These are phyloP conservation scores for Dryas octopetala DNA, from an alignment of 306 rosid genomes.

Conservation along the genomic window DNA sequence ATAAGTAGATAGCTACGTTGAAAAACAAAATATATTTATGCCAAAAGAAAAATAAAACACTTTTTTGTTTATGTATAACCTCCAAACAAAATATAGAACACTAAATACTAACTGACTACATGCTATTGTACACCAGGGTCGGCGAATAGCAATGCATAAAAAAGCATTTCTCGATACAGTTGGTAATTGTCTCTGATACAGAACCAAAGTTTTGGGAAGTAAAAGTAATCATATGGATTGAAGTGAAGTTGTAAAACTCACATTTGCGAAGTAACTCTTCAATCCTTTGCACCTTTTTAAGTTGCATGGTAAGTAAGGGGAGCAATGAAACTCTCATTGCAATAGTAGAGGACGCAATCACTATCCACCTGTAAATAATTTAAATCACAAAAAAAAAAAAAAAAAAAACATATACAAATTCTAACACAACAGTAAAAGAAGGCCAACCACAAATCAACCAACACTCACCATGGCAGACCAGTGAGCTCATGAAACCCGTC, in stretches of 20 bases:
- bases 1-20: constrained; percentile 26
- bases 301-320: constrained; percentile 57
- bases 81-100: constrained; percentile 1
- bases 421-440: not conserved
- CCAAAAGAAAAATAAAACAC: too few relatives aligned
- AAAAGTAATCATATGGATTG: not conserved
- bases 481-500: constrained; percentile 70
- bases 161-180: too few relatives aligned
- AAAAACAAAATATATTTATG: not conserved
- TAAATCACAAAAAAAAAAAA: not conserved
- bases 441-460: not conserved
- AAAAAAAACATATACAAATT: not conserved
- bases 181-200: too few relatives aligned
- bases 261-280: constrained; percentile 55
- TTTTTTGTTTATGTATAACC: too few relatives aligned
- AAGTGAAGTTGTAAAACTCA: constrained; percentile 44
- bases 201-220: too few relatives aligned
- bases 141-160: not conserved
- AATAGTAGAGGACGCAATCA: constrained; percentile 65
- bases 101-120: not conserved
- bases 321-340: constrained; percentile 60
- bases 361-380: constrained; percentile 65
- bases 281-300: constrained; percentile 60
- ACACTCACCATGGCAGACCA: constrained; percentile 78
- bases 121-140: not conserved